Percentiles rank a stretch among this genome's conserved stretches.
Conservation (phyloP, 2,329 filamentous ascomycete genomes). For the Xylaria multiplex region DNA sequence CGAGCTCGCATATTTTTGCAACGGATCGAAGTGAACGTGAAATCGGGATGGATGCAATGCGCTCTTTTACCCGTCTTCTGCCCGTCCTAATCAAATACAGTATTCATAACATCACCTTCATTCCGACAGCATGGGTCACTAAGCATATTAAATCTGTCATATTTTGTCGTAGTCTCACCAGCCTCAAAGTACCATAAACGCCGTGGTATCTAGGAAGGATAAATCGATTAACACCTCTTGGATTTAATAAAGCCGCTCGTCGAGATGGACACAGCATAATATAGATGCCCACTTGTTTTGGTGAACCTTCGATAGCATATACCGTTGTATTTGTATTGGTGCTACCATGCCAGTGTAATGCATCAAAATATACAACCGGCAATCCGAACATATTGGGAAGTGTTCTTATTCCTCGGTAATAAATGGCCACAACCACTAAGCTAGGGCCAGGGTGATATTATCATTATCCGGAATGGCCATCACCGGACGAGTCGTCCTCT, state of each 20-base stretch:
- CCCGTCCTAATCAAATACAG: neutral
- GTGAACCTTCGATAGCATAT: neutral
- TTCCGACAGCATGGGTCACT: slow-evolving; percentile 6
- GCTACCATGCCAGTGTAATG: neutral
- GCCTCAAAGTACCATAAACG: too few relatives aligned
- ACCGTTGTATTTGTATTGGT: neutral
- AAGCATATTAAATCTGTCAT: neutral
- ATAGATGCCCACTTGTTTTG: too few relatives aligned
- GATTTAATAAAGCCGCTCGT: too few relatives aligned
- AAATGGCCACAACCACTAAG: neutral
- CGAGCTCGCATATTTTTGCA: slow-evolving; percentile 2
- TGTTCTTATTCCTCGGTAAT: neutral
- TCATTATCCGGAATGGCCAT: neutral
- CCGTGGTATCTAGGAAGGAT: neutral
- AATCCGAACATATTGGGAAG: neutral
- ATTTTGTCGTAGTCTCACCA: too few relatives aligned
- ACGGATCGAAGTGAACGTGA: neutral
- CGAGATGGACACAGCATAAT: neutral
- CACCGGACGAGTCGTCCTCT: neutral
- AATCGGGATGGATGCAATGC: too few relatives aligned
- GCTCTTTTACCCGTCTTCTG: too few relatives aligned
- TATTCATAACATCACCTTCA: slow-evolving; percentile 4
- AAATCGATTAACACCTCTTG: neutral
- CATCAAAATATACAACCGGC: neutral
- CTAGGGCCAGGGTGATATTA: neutral